These are phyloP conservation scores for Pyrrhoderma lamaoense DNA, from an alignment of 1,284 basidiomycete genomes.

Conservation along the genomic window DNA sequence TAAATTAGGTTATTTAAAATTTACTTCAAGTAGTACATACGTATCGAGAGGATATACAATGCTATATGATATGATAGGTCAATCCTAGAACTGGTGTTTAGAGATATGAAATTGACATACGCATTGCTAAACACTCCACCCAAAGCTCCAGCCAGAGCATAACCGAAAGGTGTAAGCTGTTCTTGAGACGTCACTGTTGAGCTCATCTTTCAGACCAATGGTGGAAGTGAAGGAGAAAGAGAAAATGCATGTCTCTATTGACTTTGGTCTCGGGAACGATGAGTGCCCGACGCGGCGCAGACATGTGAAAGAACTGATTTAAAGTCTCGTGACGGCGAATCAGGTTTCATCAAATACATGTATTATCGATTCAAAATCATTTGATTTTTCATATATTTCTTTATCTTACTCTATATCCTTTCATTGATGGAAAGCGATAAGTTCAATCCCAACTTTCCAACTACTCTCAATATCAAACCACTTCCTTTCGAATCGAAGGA, in stretches of 20 bases:
- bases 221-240: background rate
- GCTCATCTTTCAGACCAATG: conserved; percentile 31
- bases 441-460: conserved; percentile 31
- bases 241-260: too few relatives aligned
- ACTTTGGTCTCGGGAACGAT: conserved; percentile 1
- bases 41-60: conserved; percentile 93
- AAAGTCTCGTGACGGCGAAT: conserved; percentile 1
- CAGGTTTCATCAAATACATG: too few relatives aligned
- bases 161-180: conserved; percentile 79
- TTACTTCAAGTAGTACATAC: conserved; percentile 35
- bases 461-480: conserved; percentile 26
- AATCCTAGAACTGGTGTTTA: too few relatives aligned
- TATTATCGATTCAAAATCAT: too few relatives aligned
- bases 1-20: too few relatives aligned
- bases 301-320: background rate
- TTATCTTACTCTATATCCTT: background rate
- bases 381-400: background rate
- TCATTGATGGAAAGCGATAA: background rate
- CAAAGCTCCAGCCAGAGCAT: conserved; percentile 90
- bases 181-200: conserved; percentile 41
- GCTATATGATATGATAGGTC: too few relatives aligned
- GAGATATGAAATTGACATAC: conserved; percentile 44
- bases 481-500: conserved; percentile 1
- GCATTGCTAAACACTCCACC: conserved; percentile 91
- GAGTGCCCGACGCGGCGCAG: conserved; percentile 6